Conservation (phyloP, 371 early-diverging fungal genomes). For the Rhizopus stolonifer region DNA sequence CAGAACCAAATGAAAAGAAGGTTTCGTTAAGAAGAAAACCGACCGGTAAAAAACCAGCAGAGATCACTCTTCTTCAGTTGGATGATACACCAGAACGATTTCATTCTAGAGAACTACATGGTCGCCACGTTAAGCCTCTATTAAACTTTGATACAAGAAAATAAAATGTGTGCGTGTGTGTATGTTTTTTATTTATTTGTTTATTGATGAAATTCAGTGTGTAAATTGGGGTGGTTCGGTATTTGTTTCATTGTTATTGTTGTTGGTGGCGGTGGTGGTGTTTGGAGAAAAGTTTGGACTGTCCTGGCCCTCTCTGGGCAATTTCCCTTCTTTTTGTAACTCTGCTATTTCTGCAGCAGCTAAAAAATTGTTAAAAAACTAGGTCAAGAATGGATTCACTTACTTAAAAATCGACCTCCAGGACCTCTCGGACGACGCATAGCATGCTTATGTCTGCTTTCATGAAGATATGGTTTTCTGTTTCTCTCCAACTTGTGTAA, state of each 20-base stretch:
- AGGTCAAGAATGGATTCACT: conserved; percentile 23
- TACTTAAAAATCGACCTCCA: conserved; percentile 79
- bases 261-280: no score
- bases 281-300: no score
- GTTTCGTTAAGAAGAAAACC: conserved; percentile 39
- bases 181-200: background rate
- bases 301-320: no score
- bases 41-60: conserved; percentile 26
- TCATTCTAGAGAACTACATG: conserved; percentile 40
- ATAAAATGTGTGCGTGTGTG: background rate
- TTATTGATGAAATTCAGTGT: background rate
- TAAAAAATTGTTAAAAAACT: conserved; percentile 5
- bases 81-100: conserved; percentile 40
- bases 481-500: conserved; percentile 53
- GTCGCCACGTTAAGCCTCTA: conserved; percentile 48
- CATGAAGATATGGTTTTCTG: conserved; percentile 87
- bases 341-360: conserved; percentile 65
- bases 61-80: conserved; percentile 33
- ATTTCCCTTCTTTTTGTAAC: conserved; percentile 43
- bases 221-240: no score
- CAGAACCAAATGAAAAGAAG: conserved; percentile 11
- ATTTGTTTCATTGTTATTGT: background rate
- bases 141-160: conserved; percentile 31
- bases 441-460: conserved; percentile 95
- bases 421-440: conserved; percentile 93